Evolutionary conservation across 2,329 filamentous ascomycete genomes (phyloP).

Genomic region (Esteya vermicola): DNA sequence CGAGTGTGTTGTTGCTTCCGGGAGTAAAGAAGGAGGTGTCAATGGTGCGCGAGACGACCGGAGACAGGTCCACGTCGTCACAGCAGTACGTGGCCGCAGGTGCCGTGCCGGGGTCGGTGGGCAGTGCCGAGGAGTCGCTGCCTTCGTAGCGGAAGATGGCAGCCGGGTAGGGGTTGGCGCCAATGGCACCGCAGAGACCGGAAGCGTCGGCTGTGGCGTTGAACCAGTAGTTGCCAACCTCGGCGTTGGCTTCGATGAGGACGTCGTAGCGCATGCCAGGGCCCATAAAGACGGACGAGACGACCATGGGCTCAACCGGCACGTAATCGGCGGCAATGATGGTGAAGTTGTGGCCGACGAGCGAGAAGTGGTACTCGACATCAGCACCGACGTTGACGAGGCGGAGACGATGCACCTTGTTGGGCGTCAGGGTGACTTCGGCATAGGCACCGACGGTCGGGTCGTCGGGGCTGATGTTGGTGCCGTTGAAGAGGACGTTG

Average conservation of each 20-base stretch:
- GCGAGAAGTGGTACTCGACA: slow-evolving; percentile 34
- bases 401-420: slow-evolving; percentile 30
- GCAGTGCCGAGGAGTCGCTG: slow-evolving; percentile 10
- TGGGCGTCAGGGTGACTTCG: slow-evolving; percentile 21
- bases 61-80: slow-evolving; percentile 2
- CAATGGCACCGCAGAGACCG: slow-evolving; percentile 13
- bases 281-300: slow-evolving; percentile 31
- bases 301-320: slow-evolving; percentile 30
- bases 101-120: slow-evolving; percentile 11
- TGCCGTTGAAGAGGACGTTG: slow-evolving; percentile 31
- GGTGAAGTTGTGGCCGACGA: slow-evolving; percentile 32
- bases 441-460: slow-evolving; percentile 14
- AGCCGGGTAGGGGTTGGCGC: slow-evolving; percentile 12
- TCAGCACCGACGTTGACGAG: slow-evolving; percentile 34
- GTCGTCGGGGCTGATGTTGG: slow-evolving; percentile 16
- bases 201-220: slow-evolving; percentile 18
- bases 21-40: neutral
- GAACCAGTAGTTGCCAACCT: slow-evolving; percentile 25
- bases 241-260: slow-evolving; percentile 25
- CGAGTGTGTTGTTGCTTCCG: neutral
- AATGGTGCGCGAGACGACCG: slow-evolving; percentile 4
- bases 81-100: neutral
- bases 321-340: slow-evolving; percentile 38
- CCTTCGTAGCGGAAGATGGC: slow-evolving; percentile 17
- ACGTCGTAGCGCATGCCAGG: slow-evolving; percentile 29